Conservation (phyloP, 768 basidiomycete genomes). For the Cystobasidium ongulense region DNA sequence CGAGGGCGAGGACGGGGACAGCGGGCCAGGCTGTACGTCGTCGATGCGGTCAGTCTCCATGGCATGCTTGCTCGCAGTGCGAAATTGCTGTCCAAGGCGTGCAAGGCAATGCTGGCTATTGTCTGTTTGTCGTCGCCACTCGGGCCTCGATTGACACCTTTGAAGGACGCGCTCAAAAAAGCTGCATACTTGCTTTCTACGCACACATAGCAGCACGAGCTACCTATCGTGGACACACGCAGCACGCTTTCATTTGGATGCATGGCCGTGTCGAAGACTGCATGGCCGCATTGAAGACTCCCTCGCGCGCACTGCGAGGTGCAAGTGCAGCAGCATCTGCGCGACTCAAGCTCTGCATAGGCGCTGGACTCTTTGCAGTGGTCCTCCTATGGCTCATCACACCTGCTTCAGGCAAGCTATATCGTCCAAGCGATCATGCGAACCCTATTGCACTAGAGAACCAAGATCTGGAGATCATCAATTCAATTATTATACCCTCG, state of each 20-base stretch:
- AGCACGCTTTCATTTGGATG: not conserved
- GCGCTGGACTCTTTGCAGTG: slow-evolving; percentile 1
- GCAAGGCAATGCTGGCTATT: too few species aligned
- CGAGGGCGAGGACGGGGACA: not conserved
- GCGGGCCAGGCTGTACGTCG: not conserved
- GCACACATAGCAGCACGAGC: too few species aligned
- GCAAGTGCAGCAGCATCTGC: not conserved
- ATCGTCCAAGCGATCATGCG: slow-evolving; percentile 10
- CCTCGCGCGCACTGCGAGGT: not conserved
- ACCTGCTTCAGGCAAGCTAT: slow-evolving; percentile 7
- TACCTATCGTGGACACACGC: too few species aligned
- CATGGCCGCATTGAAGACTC: not conserved
- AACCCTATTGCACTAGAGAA: not conserved
- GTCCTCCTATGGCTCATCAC: slow-evolving; percentile 26
- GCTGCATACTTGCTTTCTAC: too few species aligned
- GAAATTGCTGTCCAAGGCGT: too few species aligned
- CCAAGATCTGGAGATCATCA: slow-evolving; percentile 28
- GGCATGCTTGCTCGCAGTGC: not conserved
- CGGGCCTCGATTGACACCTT: too few species aligned
- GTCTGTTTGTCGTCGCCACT: not conserved
- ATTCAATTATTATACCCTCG: slow-evolving; percentile 40
- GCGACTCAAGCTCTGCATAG: not conserved
- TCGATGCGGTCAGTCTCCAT: not conserved
- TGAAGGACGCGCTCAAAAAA: too few species aligned
- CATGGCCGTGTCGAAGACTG: not conserved